Conservation (phyloP, 345 rosid species). For the Linum lewisii region DNA sequence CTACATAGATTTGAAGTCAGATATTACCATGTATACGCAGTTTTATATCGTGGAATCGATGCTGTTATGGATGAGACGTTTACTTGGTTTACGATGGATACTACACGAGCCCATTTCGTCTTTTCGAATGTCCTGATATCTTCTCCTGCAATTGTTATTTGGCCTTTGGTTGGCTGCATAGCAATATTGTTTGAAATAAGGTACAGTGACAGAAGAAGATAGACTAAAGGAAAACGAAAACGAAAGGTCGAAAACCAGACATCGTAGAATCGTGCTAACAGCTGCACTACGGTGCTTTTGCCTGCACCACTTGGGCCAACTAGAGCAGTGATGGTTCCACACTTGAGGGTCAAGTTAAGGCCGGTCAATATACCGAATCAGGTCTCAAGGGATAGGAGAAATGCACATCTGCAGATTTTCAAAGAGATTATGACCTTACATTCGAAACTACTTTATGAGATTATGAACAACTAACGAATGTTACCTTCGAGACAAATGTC, state of each 20-base stretch:
- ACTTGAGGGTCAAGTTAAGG: conserved; percentile 55
- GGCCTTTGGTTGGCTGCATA: conserved; percentile 79
- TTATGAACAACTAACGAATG: too few relatives aligned
- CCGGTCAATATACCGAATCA: conserved; percentile 62
- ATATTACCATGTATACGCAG: conserved; percentile 1
- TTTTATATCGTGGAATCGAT: too few relatives aligned
- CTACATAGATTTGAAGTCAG: conserved; percentile 23
- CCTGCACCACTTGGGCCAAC: conserved; percentile 98
- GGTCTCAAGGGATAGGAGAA: conserved; percentile 88
- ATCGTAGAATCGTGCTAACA: conserved; percentile 92
- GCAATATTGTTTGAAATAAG: conserved; percentile 10
- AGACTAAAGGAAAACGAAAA: too few relatives aligned
- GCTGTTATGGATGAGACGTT: conserved; percentile 2
- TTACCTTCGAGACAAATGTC: conserved; percentile 84
- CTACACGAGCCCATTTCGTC: conserved; percentile 79
- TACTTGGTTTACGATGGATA: conserved; percentile 96
- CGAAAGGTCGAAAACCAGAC: too few relatives aligned
- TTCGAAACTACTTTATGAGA: too few relatives aligned
- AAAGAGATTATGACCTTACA: neutral
- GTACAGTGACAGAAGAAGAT: neutral
- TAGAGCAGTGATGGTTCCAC: conserved; percentile 83
- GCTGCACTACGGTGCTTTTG: conserved; percentile 89
- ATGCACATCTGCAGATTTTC: conserved; percentile 55
- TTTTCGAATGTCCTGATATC: conserved; percentile 89
- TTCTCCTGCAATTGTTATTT: conserved; percentile 75